These are phyloP conservation scores for Glycyrrhiza uralensis DNA, from an alignment of 306 rosid species.

Conservation along the genomic window DNA sequence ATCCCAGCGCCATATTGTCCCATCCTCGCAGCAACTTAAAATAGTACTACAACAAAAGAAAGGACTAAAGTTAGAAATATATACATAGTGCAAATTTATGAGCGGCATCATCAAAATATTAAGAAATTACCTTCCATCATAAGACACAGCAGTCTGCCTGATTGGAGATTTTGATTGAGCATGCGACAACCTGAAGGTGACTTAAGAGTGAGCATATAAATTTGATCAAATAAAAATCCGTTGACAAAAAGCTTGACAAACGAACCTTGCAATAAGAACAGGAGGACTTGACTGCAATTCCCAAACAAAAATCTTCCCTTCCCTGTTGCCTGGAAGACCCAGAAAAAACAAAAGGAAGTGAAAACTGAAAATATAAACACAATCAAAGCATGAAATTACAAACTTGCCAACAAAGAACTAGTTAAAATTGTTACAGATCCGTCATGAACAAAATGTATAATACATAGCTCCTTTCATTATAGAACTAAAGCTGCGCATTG, in stretches of 20 bases:
- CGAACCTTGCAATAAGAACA: conserved; percentile 65
- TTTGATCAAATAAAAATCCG: not conserved
- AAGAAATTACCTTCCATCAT: conserved; percentile 77
- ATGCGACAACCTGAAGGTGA: conserved; percentile 62
- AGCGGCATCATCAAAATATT: not conserved
- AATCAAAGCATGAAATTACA: not conserved
- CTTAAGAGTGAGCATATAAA: not conserved
- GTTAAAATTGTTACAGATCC: not conserved
- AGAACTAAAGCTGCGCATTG: not conserved
- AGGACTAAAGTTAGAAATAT: not conserved
- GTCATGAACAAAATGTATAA: not conserved
- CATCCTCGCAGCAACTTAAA: conserved; percentile 89
- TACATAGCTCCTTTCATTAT: not conserved
- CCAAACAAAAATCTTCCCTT: conserved; percentile 88
- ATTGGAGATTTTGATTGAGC: conserved; percentile 83
- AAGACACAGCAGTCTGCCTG: conserved; percentile 92
- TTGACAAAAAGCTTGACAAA: not conserved
- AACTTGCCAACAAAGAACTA: not conserved
- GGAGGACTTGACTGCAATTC: conserved; percentile 97
- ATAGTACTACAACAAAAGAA: conserved; percentile 60
- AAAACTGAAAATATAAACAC: not conserved
- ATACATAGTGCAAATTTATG: not conserved
- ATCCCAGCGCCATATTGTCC: conserved; percentile 99
- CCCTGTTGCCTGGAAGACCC: conserved; percentile 69
- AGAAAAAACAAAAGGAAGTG: not conserved